Conservation (phyloP, 371 early-diverging fungal genomes). For the Syncephalastrum racemosum region DNA sequence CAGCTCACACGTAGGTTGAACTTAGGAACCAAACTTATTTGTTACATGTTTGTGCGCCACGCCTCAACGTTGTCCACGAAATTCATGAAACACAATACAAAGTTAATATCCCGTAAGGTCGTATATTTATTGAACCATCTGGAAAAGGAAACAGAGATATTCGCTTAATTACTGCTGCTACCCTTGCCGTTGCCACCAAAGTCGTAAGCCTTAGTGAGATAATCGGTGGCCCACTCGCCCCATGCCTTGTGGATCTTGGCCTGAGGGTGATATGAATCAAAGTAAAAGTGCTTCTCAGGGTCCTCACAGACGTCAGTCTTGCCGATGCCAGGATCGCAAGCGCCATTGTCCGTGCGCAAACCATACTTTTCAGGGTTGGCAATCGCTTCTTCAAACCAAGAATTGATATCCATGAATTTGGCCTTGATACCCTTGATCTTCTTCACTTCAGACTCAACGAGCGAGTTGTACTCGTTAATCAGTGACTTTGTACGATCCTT, state of each 20-base stretch:
- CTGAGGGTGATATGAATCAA: slow-evolving; percentile 20
- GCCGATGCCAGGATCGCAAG: slow-evolving; percentile 26
- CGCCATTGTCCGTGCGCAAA: slow-evolving; percentile 13
- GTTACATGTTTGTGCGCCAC: no score
- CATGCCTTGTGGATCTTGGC: slow-evolving; percentile 23
- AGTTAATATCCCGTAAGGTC: no score
- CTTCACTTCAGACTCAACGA: slow-evolving; percentile 9
- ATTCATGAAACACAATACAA: no score
- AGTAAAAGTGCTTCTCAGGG: slow-evolving; percentile 21
- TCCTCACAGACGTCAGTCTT: slow-evolving; percentile 21
- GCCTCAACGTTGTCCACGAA: no score
- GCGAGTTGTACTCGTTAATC: slow-evolving; percentile 15
- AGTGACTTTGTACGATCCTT: slow-evolving; percentile 10
- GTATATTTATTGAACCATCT: no score
- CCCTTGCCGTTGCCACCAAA: not conserved
- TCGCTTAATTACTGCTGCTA: no score
- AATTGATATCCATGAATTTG: slow-evolving; percentile 21
- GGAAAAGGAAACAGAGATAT: no score
- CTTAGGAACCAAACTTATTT: no score
- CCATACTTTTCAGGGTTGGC: slow-evolving; percentile 12
- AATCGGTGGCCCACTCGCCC: slow-evolving; percentile 13
- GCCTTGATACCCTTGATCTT: slow-evolving; percentile 12
- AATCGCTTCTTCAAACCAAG: slow-evolving; percentile 14
- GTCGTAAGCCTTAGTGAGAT: slow-evolving; percentile 9
- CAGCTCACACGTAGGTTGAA: no score